Percentiles rank a stretch among this genome's conserved stretches.
Conservation (phyloP, 371 early-diverging fungal genomes). For the Mortierella sp. region DNA sequence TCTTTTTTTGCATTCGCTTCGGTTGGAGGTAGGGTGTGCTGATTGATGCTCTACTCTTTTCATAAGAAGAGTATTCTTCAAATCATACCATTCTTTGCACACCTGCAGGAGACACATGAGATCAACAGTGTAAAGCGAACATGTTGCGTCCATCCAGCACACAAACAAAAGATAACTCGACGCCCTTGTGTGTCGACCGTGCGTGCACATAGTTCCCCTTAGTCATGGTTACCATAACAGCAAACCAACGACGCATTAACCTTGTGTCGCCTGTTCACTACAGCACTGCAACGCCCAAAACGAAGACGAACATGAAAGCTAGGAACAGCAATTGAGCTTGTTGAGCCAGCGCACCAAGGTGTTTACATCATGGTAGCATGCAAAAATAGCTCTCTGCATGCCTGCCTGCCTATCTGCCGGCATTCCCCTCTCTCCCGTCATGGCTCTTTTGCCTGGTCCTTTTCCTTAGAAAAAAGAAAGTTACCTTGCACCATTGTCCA, state of each 20-base stretch:
- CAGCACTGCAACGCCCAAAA: neutral
- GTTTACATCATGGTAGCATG: too few relatives aligned
- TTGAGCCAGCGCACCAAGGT: too few relatives aligned
- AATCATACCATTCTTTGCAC: too few relatives aligned
- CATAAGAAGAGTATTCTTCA: too few relatives aligned
- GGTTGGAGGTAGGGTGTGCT: neutral
- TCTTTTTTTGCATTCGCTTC: neutral
- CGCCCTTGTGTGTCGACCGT: neutral
- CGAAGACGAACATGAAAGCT: neutral
- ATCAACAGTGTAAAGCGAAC: slow-evolving; percentile 8
- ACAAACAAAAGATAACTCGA: neutral
- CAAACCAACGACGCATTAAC: neutral
- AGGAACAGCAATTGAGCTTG: neutral
- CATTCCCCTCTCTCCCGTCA: too few relatives aligned
- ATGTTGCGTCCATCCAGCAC: neutral
- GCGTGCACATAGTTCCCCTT: neutral
- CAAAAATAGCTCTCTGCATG: too few relatives aligned
- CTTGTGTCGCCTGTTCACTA: neutral
- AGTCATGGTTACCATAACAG: neutral
- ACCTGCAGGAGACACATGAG: neutral
- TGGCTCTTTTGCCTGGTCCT: too few relatives aligned
- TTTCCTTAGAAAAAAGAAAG: neutral
- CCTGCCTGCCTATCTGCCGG: too few relatives aligned
- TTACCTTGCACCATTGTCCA: neutral
- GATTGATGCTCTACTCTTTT: too few relatives aligned